A percentile compares a stretch with the other conserved stretches of the same genome.
Evolutionary conservation across 768 basidiomycete genomes (phyloP).

Genomic region (Suillus ampliporus): DNA sequence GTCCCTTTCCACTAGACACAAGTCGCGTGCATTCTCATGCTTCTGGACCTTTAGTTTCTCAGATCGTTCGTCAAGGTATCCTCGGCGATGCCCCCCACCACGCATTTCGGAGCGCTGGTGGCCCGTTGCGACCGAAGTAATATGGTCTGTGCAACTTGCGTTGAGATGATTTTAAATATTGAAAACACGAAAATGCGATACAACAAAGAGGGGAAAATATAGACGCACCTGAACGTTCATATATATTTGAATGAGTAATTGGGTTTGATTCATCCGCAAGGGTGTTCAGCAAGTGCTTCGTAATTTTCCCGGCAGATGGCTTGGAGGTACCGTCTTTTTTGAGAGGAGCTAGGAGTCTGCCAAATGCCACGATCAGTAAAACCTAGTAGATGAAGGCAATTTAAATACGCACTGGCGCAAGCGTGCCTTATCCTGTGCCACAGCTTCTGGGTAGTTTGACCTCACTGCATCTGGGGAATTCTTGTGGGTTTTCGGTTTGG

Average conservation of each 20-base stretch:
- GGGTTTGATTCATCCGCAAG: conserved; percentile 73
- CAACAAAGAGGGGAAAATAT: conserved; percentile 6
- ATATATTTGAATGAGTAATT: conserved; percentile 75
- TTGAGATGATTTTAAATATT: neutral
- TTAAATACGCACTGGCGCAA: conserved; percentile 1
- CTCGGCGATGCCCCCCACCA: conserved; percentile 32
- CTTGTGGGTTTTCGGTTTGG: conserved; percentile 1
- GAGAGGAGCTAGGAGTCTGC: conserved; percentile 38
- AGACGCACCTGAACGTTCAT: conserved; percentile 60
- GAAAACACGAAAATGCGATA: neutral
- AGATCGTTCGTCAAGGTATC: conserved; percentile 50
- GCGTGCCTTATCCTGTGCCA: conserved; percentile 6
- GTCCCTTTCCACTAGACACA: conserved; percentile 12
- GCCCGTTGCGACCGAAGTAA: conserved; percentile 68
- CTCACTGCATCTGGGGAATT: neutral
- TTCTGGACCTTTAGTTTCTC: conserved; percentile 49
- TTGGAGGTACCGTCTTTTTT: conserved; percentile 33
- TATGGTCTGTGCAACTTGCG: conserved; percentile 47
- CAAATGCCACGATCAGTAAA: neutral
- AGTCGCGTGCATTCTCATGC: conserved; percentile 13
- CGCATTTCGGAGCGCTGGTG: conserved; percentile 67
- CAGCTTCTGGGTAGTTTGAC: conserved; percentile 5
- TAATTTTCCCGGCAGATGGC: conserved; percentile 52
- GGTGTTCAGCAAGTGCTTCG: conserved; percentile 63
- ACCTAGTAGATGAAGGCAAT: neutral